phyloP scores from a whole-genome alignment of 805 yeast species.

The Myxozyma melibiosi region DNA sequence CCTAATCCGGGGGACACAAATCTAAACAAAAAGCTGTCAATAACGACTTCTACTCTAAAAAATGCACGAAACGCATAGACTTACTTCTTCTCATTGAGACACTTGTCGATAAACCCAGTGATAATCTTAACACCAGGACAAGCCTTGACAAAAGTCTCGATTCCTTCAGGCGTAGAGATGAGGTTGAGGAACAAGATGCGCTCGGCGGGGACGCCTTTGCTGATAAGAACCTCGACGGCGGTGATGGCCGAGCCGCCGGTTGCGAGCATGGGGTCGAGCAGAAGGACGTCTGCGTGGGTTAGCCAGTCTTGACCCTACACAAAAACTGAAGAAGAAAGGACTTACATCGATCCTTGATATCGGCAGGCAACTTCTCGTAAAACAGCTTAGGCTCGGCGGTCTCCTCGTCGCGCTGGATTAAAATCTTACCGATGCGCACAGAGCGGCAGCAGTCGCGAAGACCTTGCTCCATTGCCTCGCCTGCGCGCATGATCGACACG shows the following conservation, averaged over 20 bases:
- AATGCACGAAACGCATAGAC: background rate
- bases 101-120: conserved; percentile 90
- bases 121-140: conserved; percentile 86
- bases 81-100: conserved; percentile 76
- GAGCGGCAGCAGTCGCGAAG: conserved; percentile 95
- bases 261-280: conserved; percentile 96
- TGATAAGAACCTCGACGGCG: conserved; percentile 89
- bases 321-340: background rate
- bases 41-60: too few species aligned
- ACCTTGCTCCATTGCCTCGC: conserved; percentile 99
- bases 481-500: conserved; percentile 96
- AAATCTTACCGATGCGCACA: conserved; percentile 92
- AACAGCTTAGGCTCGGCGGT: conserved; percentile 90
- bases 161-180: conserved; percentile 94
- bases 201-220: conserved; percentile 84
- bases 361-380: conserved; percentile 93
- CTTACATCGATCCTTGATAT: conserved; percentile 71
- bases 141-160: conserved; percentile 69
- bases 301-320: background rate
- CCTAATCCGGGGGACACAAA: conserved; percentile 92
- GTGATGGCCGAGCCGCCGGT: conserved; percentile 98
- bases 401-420: conserved; percentile 97
- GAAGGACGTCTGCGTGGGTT: conserved; percentile 57
- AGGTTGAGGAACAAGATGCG: conserved; percentile 88
- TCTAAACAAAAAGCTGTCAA: conserved; percentile 3